Evolutionary conservation across 495 filamentous ascomycete genomes (phyloP), one percentile per base, ranked within the genome.

Genomic region (Neurospora sp.): DNA sequence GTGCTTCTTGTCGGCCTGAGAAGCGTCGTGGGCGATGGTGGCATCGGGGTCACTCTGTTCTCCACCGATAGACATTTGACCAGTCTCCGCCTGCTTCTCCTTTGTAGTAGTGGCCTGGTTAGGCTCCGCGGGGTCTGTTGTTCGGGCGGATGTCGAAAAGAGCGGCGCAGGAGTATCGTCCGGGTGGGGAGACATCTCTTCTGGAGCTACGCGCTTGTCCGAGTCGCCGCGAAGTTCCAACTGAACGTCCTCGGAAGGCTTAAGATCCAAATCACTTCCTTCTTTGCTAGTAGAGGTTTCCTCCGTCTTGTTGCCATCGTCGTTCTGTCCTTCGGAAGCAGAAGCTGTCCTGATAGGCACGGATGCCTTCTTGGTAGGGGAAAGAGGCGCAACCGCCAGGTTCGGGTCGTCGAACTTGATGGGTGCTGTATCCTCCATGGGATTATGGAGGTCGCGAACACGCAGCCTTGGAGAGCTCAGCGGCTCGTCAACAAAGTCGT

Each of bases 401-500:
- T 85, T 83, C 22, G 79, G 79, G 16, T 85, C 84, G 31, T 83
- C 81, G 59, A 83, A 80, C 40, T 80, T 77, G 53, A 66, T 66
- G 31, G 53, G 53, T 66, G 53, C 27, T 16, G 53, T 66, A 31
- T 66, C 53, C 53, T 66, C 53, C 40, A 44, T n/a, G 2, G 70
- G 59, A 11, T 39, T 37, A 22, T 86, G 81, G 1, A 74, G 46
- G 22, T 80, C 77, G 5, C 83, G 73, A 35, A 83, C 79, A 38
- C 86, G 79, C 16, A 89, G 74, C 68, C 85, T 81, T 5, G 89
- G 87, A 18, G 88, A 89, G 71, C 85, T 89, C 48, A 91, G 81
- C 37, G 91, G 89, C 75, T 93, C 91, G 74, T 92, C 90, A 11
- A 92, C 89, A 77, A 92, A 91, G 68, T 91, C 88, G 22, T 90